Evolutionary conservation across 192 early-diverging fungal genomes (phyloP).

Genomic region (Podila clonocystis): DNA sequence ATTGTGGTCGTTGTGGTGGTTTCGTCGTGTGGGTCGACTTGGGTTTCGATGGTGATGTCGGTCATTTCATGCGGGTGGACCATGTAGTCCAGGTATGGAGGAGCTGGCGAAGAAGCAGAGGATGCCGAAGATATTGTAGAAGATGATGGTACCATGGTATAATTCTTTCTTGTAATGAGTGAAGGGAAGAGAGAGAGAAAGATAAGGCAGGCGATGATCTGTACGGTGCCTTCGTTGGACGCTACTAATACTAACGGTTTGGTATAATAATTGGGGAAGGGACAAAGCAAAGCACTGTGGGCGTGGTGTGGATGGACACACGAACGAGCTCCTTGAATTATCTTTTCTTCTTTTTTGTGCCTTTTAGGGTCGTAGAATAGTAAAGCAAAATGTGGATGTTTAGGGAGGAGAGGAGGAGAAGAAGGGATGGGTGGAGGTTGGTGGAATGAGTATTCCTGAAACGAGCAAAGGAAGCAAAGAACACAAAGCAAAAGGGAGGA

Average conservation of each 20-base stretch:
- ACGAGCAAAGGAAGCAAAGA: neutral
- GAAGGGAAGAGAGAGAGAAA: neutral
- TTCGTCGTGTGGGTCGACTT: constrained; percentile 37
- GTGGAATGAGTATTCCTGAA: neutral
- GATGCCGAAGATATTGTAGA: neutral
- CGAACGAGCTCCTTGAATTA: too few species aligned
- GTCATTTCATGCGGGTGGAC: constrained; percentile 6
- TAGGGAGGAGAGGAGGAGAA: neutral
- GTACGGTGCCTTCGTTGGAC: too few species aligned
- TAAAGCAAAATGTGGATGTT: too few species aligned
- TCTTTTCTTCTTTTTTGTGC: too few species aligned
- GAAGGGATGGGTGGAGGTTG: neutral
- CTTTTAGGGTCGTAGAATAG: too few species aligned
- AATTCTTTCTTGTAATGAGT: too few species aligned
- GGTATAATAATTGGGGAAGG: too few species aligned
- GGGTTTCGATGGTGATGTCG: constrained; percentile 28
- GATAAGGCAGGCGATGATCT: neutral
- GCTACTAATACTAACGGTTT: too few species aligned
- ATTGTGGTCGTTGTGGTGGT: constrained; percentile 41
- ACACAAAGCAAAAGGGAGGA: neutral
- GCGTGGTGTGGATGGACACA: too few species aligned
- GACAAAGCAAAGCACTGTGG: too few species aligned
- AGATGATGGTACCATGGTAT: neutral
- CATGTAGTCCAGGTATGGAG: neutral
- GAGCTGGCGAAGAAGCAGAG: neutral